phyloP scores from a whole-genome alignment of 140 eudicot species.

The Stevia rebaudiana region DNA sequence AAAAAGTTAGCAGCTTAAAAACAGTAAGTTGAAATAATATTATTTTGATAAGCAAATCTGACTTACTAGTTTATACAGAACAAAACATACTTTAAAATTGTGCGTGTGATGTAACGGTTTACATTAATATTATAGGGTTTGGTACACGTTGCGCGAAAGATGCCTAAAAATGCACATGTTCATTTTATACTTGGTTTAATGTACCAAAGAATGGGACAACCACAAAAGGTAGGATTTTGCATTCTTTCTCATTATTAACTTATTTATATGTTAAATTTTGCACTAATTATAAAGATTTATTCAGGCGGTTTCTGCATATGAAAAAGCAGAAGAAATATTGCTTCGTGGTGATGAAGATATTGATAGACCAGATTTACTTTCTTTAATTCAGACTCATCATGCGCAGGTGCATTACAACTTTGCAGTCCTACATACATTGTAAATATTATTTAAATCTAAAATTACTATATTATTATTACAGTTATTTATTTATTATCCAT shows the following conservation, averaged over 20 bases:
- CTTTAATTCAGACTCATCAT: constrained; percentile 93
- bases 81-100: not conserved
- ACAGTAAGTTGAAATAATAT: constrained; percentile 50
- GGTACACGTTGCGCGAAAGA: constrained; percentile 81
- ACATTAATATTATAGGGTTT: constrained; percentile 50
- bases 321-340: constrained; percentile 89
- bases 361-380: constrained; percentile 87
- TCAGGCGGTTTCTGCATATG: constrained; percentile 73
- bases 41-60: not conserved
- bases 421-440: not conserved
- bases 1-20: constrained; percentile 95
- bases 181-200: constrained; percentile 86
- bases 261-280: not conserved
- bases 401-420: constrained; percentile 58
- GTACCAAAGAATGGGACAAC: constrained; percentile 96
- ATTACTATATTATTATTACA: not conserved
- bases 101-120: not conserved
- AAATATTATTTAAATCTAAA: not conserved
- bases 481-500: not conserved
- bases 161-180: constrained; percentile 96
- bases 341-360: constrained; percentile 88
- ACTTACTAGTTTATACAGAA: not conserved
- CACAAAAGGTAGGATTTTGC: constrained; percentile 66
- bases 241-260: not conserved
- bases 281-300: constrained; percentile 17